A percentile compares a stretch with the other conserved stretches of the same genome.
Conservation (phyloP, 2,329 filamentous ascomycete species). For the Pleurostoma richardsiae region DNA sequence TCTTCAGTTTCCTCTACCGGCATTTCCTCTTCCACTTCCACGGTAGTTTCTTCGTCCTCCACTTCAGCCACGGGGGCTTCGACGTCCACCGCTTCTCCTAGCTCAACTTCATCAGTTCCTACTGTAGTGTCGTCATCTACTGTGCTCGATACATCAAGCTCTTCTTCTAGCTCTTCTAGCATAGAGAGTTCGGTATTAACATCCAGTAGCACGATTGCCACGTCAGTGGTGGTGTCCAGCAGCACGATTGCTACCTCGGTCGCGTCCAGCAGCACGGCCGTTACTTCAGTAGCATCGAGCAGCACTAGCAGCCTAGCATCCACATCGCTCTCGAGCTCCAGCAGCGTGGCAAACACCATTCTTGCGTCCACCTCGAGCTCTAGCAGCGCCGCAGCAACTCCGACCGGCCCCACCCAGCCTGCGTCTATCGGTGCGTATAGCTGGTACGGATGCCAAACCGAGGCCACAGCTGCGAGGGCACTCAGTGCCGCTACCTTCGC, state of each 20-base stretch:
- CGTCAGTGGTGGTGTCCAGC: too few species aligned
- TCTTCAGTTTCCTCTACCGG: background rate
- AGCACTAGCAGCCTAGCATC: background rate
- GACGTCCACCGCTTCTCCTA: constrained; percentile 2
- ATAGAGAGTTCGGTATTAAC: too few species aligned
- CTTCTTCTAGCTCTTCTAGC: background rate
- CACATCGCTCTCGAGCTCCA: background rate
- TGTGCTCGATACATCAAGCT: background rate
- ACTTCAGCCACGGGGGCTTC: constrained; percentile 7
- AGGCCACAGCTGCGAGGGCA: constrained; percentile 1
- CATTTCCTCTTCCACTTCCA: constrained; percentile 5
- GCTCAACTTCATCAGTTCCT: too few species aligned
- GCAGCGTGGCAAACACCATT: background rate
- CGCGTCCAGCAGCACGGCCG: background rate
- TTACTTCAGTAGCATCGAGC: background rate
- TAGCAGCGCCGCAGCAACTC: constrained; percentile 1
- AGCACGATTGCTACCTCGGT: background rate
- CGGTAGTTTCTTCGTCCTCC: background rate
- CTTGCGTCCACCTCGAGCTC: background rate
- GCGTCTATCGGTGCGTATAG: constrained; percentile 17
- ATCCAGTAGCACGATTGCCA: too few species aligned
- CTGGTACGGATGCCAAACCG: background rate
- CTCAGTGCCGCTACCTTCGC: constrained; percentile 1
- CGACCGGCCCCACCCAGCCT: constrained; percentile 5
- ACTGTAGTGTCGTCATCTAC: too few species aligned